Evolutionary conservation across 441 rosid genomes (phyloP), one percentile per base, ranked within the genome.

Genomic region (Populus trichocarpa): DNA sequence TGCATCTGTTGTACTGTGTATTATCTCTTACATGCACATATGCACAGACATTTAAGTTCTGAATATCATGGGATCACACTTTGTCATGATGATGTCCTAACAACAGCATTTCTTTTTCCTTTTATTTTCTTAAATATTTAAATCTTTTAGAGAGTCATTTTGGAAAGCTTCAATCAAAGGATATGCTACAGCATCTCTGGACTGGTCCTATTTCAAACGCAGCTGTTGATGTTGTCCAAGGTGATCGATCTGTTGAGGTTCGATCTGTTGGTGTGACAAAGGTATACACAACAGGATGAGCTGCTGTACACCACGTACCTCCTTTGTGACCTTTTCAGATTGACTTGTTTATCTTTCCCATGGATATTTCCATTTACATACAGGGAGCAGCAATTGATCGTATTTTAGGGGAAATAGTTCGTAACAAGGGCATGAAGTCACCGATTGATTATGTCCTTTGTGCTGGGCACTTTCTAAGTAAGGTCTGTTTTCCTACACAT

Each of bases 151-250:
- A 92, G 86, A 80, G 88, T 53, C 93, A 89, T 76, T 92, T 92
- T 82, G 97, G 97, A 82, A 89, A 93, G 80, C 83, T 92, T 73
- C 97, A 92, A 82, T 95, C 97, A 70, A 89, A 92, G 86, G 97
- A 92, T 74, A 82, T 92, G 90, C 77, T 92, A 89, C 97, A 90
- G 84, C 97, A 92, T 86, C 91, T 92, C 23, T 92, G 97, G 93
- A 90, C 95, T 50, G 97, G 95, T 61, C 97, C 97, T 22, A 92
- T 92, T 81, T 90, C 97, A 22, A 90, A 92, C 84, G 95, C 97
- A 40, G 87, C 97, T 0, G 89, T 92, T 66, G 97, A 90, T 78
- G 95, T 92, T 66, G 91, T 92, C 75, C 97, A 89, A 86, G 95
- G 97, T 53, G 85, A 90, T 77, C 86, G 92, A 26, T 92, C 95